Conservation (phyloP, 2,329 filamentous ascomycete genomes). For the Zasmidium cellare region DNA sequence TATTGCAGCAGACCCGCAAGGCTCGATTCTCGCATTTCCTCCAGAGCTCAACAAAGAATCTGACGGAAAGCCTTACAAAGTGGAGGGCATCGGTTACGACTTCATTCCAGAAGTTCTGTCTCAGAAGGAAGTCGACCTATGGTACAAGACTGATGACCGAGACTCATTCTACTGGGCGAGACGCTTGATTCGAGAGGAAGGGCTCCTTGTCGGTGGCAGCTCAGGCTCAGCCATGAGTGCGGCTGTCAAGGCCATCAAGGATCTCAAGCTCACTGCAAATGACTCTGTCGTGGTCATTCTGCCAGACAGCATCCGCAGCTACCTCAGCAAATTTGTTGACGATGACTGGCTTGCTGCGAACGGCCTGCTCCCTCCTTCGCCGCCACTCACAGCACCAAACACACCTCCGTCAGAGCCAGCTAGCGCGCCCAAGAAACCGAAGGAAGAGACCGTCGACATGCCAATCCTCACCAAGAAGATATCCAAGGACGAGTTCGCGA, state of each 20-base stretch:
- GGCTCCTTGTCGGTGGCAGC: conserved; percentile 87
- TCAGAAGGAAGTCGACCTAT: conserved; percentile 77
- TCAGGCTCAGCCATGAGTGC: conserved; percentile 90
- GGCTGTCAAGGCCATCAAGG: conserved; percentile 72
- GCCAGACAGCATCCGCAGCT: conserved; percentile 95
- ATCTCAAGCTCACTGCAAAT: conserved; percentile 73
- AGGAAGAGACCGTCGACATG: conserved; percentile 27
- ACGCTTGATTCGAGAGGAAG: conserved; percentile 88
- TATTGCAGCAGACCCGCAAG: conserved; percentile 87
- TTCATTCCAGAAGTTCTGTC: conserved; percentile 95
- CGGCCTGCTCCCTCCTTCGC: conserved; percentile 72
- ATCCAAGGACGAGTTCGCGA: conserved; percentile 67
- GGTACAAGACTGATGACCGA: conserved; percentile 97
- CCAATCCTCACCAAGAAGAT: conserved; percentile 38
- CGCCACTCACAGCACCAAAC: conserved; percentile 43
- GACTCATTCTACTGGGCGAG: conserved; percentile 91
- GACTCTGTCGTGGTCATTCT: conserved; percentile 89
- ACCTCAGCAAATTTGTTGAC: conserved; percentile 97
- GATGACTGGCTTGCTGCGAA: conserved; percentile 99
- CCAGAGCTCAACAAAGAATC: conserved; percentile 75
- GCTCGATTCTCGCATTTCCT: conserved; percentile 86
- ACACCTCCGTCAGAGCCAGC: conserved; percentile 33
- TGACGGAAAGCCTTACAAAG: conserved; percentile 87
- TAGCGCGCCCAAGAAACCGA: conserved; percentile 14
- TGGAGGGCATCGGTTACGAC: conserved; percentile 98